phyloP scores from a whole-genome alignment of 2,329 filamentous ascomycete species.

The Pseudogymnoascus sp. region DNA sequence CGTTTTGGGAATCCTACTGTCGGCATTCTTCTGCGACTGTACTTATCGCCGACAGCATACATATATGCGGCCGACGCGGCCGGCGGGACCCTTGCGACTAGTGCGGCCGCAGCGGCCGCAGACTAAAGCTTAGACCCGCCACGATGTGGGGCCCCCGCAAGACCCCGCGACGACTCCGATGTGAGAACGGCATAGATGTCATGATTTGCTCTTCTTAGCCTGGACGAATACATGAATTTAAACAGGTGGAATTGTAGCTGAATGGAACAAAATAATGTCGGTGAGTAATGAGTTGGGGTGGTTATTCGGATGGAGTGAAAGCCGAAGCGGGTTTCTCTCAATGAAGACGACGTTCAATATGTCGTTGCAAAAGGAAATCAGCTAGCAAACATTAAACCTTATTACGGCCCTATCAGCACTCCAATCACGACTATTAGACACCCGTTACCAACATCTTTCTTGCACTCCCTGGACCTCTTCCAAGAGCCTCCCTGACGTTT shows the following conservation, averaged over 20 bases:
- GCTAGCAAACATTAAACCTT: neutral
- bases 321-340: neutral
- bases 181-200: neutral
- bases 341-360: neutral
- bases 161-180: neutral
- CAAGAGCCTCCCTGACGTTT: constrained; percentile 30
- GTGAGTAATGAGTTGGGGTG: neutral
- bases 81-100: neutral
- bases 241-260: neutral
- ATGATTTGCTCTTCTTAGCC: neutral
- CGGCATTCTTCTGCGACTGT: neutral
- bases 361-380: neutral
- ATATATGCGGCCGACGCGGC: neutral
- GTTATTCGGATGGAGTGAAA: too few relatives aligned
- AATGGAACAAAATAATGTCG: neutral
- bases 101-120: neutral
- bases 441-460: constrained; percentile 20
- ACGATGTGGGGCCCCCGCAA: neutral
- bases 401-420: neutral
- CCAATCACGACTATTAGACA: neutral
- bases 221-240: neutral
- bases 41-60: neutral
- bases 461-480: constrained; percentile 29
- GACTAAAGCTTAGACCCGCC: neutral
- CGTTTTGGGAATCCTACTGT: neutral